Evolutionary conservation across 2,329 filamentous ascomycete genomes (phyloP).

Genomic region (Ceratocystiopsis sp.): DNA sequence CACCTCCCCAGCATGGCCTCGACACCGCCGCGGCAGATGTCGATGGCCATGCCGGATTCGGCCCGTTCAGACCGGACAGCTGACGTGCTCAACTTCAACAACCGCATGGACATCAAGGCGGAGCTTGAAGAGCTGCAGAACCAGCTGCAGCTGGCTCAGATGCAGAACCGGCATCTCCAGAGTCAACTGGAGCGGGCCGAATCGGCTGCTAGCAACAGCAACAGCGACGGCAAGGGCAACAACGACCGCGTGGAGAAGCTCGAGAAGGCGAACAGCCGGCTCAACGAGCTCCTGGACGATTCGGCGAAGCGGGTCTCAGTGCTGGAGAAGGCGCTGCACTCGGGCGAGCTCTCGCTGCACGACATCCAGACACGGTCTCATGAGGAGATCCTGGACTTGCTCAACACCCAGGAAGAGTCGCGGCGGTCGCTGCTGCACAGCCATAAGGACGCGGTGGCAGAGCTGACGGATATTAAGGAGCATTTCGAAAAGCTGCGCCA

Average conservation of each 20-base stretch:
- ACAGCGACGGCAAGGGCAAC: not conserved
- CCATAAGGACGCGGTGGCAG: slow-evolving; percentile 71
- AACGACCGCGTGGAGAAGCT: slow-evolving; percentile 61
- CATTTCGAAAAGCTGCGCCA: slow-evolving; percentile 79
- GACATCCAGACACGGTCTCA: slow-evolving; percentile 89
- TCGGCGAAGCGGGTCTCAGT: slow-evolving; percentile 83
- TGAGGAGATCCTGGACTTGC: slow-evolving; percentile 80
- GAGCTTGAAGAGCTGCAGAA: slow-evolving; percentile 89
- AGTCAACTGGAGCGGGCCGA: slow-evolving; percentile 60
- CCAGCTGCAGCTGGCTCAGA: slow-evolving; percentile 80
- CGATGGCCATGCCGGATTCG: slow-evolving; percentile 50
- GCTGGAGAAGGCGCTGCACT: slow-evolving; percentile 71
- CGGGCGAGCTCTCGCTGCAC: slow-evolving; percentile 72
- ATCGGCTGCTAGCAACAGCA: slow-evolving; percentile 39
- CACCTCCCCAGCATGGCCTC: slow-evolving; percentile 15
- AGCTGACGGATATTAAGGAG: slow-evolving; percentile 72
- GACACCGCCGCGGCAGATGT: slow-evolving; percentile 54
- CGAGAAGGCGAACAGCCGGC: slow-evolving; percentile 75
- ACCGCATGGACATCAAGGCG: slow-evolving; percentile 75
- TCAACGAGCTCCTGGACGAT: slow-evolving; percentile 90
- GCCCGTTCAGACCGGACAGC: slow-evolving; percentile 69
- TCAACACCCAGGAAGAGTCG: slow-evolving; percentile 85
- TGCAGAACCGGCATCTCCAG: slow-evolving; percentile 88
- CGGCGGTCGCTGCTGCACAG: slow-evolving; percentile 64
- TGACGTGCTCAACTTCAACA: slow-evolving; percentile 71